phyloP scores from a whole-genome alignment of 768 basidiomycete species.

The Rhizopogon vinicolor region DNA sequence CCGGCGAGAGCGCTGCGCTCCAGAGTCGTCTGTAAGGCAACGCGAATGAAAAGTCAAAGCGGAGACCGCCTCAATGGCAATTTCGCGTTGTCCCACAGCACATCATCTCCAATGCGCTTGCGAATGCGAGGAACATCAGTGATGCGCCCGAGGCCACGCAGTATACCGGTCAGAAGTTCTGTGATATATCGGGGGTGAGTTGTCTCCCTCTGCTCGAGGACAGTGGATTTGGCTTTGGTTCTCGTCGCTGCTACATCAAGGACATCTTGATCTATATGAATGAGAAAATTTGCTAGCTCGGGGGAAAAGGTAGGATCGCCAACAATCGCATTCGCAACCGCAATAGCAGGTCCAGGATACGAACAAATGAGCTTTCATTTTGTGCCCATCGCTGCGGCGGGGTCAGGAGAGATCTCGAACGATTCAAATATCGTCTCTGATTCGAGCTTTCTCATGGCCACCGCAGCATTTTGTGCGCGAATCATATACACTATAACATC shows the following conservation, averaged over 20 bases:
- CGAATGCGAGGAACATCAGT: slow-evolving; percentile 22
- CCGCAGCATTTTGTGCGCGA: slow-evolving; percentile 42
- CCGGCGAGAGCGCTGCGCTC: slow-evolving; percentile 8
- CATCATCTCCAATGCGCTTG: slow-evolving; percentile 46
- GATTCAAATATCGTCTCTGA: too few relatives aligned
- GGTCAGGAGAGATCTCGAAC: too few relatives aligned
- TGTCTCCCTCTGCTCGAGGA: slow-evolving; percentile 25
- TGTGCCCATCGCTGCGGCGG: too few relatives aligned
- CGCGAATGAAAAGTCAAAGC: slow-evolving; percentile 46
- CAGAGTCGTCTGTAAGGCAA: slow-evolving; percentile 38
- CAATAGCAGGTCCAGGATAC: too few relatives aligned
- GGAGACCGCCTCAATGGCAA: slow-evolving; percentile 48
- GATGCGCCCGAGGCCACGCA: slow-evolving; percentile 32
- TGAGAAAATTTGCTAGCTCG: too few relatives aligned
- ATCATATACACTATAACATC: slow-evolving; percentile 36
- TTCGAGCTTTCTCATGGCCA: slow-evolving; percentile 32
- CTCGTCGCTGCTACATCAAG: slow-evolving; percentile 21
- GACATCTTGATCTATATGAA: too few relatives aligned
- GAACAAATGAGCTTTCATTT: too few relatives aligned
- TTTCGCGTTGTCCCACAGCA: slow-evolving; percentile 33
- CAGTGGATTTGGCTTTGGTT: slow-evolving; percentile 30
- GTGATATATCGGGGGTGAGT: slow-evolving; percentile 45
- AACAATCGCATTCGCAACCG: too few relatives aligned
- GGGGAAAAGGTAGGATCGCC: too few relatives aligned
- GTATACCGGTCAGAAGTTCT: slow-evolving; percentile 42